phyloP scores from a whole-genome alignment of 768 basidiomycete genomes.

The Tulasnella sp. region DNA sequence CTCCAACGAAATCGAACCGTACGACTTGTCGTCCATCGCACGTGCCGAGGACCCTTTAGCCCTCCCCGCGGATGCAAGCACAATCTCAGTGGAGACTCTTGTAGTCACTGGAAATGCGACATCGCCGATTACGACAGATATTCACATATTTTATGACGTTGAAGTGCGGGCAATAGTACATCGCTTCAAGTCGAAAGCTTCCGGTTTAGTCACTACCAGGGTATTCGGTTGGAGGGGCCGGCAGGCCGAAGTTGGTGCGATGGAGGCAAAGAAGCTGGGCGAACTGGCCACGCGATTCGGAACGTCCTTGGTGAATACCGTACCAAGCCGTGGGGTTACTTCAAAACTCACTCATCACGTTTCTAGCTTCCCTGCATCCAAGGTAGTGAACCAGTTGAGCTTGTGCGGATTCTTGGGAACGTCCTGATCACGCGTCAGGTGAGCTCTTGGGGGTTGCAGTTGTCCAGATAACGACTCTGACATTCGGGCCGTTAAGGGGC shows the following conservation, averaged over 20 bases:
- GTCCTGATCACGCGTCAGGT: constrained; percentile 70
- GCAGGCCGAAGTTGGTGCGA: constrained; percentile 44
- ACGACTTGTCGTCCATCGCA: constrained; percentile 27
- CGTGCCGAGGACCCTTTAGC: background rate
- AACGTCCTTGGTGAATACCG: constrained; percentile 46
- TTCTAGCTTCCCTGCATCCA: constrained; percentile 38
- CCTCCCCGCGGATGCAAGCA: constrained; percentile 34
- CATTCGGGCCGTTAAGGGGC: constrained; percentile 41
- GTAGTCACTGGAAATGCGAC: constrained; percentile 47
- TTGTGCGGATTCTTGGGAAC: constrained; percentile 60
- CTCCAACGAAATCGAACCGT: background rate
- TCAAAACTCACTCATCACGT: background rate
- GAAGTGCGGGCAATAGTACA: constrained; percentile 64
- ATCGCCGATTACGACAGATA: constrained; percentile 39
- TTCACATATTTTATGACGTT: constrained; percentile 60
- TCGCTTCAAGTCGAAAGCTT: constrained; percentile 56
- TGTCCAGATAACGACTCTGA: background rate
- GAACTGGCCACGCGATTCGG: constrained; percentile 70
- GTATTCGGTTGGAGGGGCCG: constrained; percentile 76
- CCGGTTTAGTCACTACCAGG: constrained; percentile 55
- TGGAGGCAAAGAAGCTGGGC: constrained; percentile 56
- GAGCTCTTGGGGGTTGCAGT: background rate
- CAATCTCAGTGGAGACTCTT: constrained; percentile 70
- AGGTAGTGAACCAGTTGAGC: constrained; percentile 52
- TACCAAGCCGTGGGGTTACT: background rate